Conservation (phyloP, 2,329 filamentous ascomycete species). For the Colletotrichum tamarilloi region DNA sequence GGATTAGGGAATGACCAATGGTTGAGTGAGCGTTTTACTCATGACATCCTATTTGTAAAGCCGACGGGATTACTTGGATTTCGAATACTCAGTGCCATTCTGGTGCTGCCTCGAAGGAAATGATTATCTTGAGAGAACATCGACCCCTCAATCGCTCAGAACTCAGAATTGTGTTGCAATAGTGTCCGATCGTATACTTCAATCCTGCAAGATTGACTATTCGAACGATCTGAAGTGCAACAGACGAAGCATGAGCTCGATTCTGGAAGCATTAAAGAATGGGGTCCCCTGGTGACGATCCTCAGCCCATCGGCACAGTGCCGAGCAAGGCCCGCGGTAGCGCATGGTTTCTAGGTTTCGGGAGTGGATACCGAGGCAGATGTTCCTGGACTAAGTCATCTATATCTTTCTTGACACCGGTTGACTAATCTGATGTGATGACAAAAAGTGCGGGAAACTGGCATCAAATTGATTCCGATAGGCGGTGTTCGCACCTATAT, state of each 20-base stretch:
- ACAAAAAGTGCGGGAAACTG: background rate
- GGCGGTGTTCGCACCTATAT: background rate
- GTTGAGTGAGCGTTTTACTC: background rate
- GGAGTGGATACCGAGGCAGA: slow-evolving; percentile 8
- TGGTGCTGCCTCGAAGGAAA: no score
- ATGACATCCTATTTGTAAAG: background rate
- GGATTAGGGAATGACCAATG: background rate
- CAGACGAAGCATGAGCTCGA: background rate
- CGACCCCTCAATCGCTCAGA: no score
- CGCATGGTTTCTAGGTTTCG: slow-evolving; percentile 14
- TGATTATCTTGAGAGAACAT: no score
- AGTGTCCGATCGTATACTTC: background rate
- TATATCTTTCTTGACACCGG: background rate
- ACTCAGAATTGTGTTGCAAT: background rate
- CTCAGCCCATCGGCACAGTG: slow-evolving; percentile 16
- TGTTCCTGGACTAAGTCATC: background rate
- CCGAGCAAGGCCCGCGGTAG: slow-evolving; percentile 1
- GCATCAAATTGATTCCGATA: background rate
- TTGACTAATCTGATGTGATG: background rate
- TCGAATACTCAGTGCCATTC: no score
- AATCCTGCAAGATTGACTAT: background rate
- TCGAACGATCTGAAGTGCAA: background rate
- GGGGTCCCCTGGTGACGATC: slow-evolving; percentile 1
- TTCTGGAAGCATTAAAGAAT: background rate
- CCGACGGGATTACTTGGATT: background rate